Conservation (phyloP, 2,329 filamentous ascomycete species). For the Tolypocladium amazonense region DNA sequence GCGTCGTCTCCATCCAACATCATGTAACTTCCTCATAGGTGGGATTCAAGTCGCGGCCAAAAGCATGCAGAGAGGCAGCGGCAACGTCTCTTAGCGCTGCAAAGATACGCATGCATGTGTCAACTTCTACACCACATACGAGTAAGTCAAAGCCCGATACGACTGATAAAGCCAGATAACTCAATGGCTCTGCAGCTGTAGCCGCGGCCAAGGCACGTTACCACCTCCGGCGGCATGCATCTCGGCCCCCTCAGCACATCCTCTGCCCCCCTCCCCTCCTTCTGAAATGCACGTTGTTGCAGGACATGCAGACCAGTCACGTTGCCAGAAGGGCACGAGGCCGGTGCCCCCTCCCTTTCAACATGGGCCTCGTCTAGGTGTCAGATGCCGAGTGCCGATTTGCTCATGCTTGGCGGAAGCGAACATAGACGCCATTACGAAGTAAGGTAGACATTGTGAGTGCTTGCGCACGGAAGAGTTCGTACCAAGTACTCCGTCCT, state of each 20-base stretch:
- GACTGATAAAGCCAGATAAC: not conserved
- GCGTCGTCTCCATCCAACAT: not conserved
- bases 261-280: not conserved
- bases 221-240: not conserved
- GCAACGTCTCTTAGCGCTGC: not conserved
- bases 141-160: not conserved
- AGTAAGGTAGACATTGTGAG: not conserved
- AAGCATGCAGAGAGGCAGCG: not conserved
- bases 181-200: not conserved
- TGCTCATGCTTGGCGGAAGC: not conserved
- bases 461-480: not conserved
- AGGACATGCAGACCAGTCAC: constrained; percentile 1
- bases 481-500: too few relatives aligned
- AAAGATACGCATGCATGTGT: not conserved
- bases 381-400: not conserved
- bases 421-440: not conserved
- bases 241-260: not conserved
- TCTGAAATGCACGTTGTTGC: not conserved
- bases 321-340: constrained; percentile 1
- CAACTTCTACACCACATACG: not conserved
- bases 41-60: not conserved
- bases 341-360: not conserved
- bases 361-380: not conserved
- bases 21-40: not conserved
- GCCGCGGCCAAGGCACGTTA: not conserved